Conservation (phyloP, 345 rosid species). For the Microcos paniculata region DNA sequence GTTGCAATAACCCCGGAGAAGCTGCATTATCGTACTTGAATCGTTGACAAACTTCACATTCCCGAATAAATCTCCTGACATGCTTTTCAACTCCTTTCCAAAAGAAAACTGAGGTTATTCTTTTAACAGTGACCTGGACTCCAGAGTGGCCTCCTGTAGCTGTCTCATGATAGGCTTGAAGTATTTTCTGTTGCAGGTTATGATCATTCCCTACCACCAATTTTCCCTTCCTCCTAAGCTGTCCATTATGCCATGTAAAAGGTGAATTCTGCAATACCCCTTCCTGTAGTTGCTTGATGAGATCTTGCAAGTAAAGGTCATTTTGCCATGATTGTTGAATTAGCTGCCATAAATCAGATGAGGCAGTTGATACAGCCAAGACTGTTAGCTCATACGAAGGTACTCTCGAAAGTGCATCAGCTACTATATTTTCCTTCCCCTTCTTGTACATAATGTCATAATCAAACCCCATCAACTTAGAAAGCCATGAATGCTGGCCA, state of each 20-base stretch:
- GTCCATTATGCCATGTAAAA: background rate
- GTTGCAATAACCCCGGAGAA: background rate
- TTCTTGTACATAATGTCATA: background rate
- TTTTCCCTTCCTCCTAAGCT: background rate
- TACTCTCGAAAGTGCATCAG: background rate
- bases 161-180: too few species aligned
- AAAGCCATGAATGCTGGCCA: background rate
- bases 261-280: background rate
- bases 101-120: fast-evolving
- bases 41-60: background rate
- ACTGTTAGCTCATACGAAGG: too few species aligned
- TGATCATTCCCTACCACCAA: background rate
- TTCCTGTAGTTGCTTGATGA: background rate
- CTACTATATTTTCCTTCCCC: background rate
- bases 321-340: background rate
- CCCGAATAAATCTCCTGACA: background rate
- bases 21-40: background rate
- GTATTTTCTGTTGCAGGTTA: too few species aligned
- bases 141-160: background rate
- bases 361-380: too few species aligned
- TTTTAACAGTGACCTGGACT: background rate
- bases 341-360: background rate
- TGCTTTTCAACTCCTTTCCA: background rate
- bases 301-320: background rate
- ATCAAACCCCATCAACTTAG: background rate